phyloP scores from a whole-genome alignment of 345 rosid genomes.

The Excoecaria cochinchinensis region DNA sequence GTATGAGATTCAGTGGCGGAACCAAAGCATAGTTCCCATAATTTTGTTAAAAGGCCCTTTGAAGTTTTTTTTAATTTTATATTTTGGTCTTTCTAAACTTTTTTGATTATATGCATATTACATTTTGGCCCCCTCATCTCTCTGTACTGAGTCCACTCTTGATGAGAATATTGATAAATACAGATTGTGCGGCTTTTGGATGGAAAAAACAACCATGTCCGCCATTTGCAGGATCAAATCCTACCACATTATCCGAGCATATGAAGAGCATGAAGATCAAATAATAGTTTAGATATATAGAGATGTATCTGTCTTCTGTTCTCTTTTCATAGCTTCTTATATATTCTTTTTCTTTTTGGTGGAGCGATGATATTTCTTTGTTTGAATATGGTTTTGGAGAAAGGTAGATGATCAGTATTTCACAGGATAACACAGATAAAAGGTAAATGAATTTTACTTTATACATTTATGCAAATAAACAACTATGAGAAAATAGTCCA shows the following conservation, averaged over 20 bases:
- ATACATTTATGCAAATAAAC: neutral
- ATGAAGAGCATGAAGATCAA: constrained; percentile 4
- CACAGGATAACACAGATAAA: neutral
- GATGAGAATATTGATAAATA: neutral
- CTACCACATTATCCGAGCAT: constrained; percentile 16
- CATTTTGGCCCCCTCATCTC: neutral
- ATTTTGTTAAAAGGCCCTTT: no score
- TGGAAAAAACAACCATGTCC: constrained; percentile 36
- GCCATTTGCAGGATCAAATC: constrained; percentile 21
- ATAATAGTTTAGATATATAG: neutral
- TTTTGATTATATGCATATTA: no score
- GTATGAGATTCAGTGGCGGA: no score
- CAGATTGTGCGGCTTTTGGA: constrained; percentile 58
- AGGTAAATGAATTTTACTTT: neutral
- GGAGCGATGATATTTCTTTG: neutral
- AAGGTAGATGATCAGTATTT: neutral
- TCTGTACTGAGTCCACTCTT: no score
- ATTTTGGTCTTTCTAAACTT: no score
- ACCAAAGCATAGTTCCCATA: no score
- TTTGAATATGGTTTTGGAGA: neutral
- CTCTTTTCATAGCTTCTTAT: neutral
- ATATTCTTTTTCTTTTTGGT: neutral
- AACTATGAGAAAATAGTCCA: no score
- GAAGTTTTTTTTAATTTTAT: no score
- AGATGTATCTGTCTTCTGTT: neutral